Conservation (phyloP, 768 basidiomycete genomes). For the Calocera cornea region DNA sequence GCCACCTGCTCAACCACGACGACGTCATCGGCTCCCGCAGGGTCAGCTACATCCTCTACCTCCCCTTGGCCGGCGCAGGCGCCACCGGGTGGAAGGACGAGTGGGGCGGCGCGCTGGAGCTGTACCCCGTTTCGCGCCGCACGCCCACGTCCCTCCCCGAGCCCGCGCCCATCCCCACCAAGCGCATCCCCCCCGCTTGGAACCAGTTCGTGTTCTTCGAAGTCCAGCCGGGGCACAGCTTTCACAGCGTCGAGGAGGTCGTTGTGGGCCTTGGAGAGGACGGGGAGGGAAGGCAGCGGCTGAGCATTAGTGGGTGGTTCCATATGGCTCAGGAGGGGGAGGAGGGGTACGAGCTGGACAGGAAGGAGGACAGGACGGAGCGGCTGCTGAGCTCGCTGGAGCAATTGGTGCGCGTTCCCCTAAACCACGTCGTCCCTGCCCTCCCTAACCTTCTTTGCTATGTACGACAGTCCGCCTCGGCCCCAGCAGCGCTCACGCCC, state of each 20-base stretch:
- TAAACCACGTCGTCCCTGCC: slow-evolving; percentile 24
- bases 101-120: slow-evolving; percentile 88
- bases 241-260: slow-evolving; percentile 95
- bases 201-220: slow-evolving; percentile 48
- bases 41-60: slow-evolving; percentile 93
- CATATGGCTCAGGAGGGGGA: slow-evolving; percentile 85
- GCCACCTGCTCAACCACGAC: slow-evolving; percentile 94
- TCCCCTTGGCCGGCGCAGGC: slow-evolving; percentile 56
- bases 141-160: slow-evolving; percentile 53
- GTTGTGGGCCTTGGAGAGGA: slow-evolving; percentile 58
- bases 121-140: slow-evolving; percentile 57
- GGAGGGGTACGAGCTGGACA: slow-evolving; percentile 58
- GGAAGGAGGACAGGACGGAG: slow-evolving; percentile 23
- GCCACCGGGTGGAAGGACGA: slow-evolving; percentile 63
- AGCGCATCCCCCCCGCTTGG: slow-evolving; percentile 66
- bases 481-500: slow-evolving; percentile 21
- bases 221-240: slow-evolving; percentile 90
- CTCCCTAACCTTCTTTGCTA: slow-evolving; percentile 26
- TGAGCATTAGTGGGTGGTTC: slow-evolving; percentile 96
- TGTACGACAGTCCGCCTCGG: slow-evolving; percentile 35
- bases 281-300: slow-evolving; percentile 49
- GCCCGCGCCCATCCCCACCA: slow-evolving; percentile 50
- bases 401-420: slow-evolving; percentile 85
- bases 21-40: slow-evolving; percentile 91
- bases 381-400: slow-evolving; percentile 70